phyloP scores from a whole-genome alignment of 1,284 basidiomycete genomes.

The Cutaneotrichosporon curvatum region DNA sequence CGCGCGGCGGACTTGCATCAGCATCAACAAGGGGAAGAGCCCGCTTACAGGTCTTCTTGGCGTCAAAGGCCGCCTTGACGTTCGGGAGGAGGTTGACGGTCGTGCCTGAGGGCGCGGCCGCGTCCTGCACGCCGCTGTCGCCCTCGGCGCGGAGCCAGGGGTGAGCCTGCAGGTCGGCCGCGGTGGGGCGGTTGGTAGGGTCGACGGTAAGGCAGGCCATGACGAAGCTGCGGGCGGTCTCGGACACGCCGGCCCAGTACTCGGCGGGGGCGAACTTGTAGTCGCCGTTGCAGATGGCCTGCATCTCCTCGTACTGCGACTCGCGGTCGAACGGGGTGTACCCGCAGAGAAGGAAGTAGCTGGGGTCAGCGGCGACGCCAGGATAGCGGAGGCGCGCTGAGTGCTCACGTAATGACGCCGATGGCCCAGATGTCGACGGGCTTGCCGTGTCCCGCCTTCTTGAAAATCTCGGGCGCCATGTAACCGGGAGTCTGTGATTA shows the following conservation, averaged over 20 bases:
- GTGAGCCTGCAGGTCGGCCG: constrained; percentile 62
- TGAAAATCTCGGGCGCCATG: constrained; percentile 99
- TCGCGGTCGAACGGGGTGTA: constrained; percentile 94
- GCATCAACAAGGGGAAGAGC: not conserved
- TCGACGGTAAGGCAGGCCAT: constrained; percentile 73
- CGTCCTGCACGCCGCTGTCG: constrained; percentile 54
- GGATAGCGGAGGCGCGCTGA: not conserved
- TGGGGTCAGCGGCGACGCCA: constrained; percentile 9
- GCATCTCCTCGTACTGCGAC: constrained; percentile 77
- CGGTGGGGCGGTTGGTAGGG: constrained; percentile 67
- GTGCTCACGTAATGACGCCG: constrained; percentile 70
- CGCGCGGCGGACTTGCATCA: constrained; percentile 66
- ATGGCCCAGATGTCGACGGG: constrained; percentile 97
- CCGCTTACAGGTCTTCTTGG: constrained; percentile 69
- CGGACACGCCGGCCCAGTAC: constrained; percentile 79
- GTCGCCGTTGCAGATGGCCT: constrained; percentile 84
- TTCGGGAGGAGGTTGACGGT: constrained; percentile 78
- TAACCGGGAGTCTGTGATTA: constrained; percentile 50
- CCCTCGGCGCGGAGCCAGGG: constrained; percentile 58
- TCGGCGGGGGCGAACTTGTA: constrained; percentile 84
- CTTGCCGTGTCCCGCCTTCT: constrained; percentile 88
- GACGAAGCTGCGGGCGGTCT: constrained; percentile 76
- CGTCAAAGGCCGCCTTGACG: constrained; percentile 81
- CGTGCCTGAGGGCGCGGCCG: constrained; percentile 54
- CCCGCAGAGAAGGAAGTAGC: constrained; percentile 85